Evolutionary conservation across 345 rosid species (phyloP).

Genomic region (Aquilaria yunnanensis): DNA sequence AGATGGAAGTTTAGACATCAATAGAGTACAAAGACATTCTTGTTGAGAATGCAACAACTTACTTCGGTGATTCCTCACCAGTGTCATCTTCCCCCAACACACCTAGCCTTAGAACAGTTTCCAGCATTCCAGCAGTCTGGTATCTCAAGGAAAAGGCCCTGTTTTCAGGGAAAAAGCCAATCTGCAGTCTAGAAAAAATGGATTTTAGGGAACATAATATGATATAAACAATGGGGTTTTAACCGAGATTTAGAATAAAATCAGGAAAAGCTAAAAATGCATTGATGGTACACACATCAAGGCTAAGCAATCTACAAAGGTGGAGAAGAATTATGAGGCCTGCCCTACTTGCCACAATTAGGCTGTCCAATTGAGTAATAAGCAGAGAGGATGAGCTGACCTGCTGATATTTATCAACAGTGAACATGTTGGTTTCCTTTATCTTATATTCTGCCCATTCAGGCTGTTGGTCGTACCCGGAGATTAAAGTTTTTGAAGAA

Average conservation of each 20-base stretch:
- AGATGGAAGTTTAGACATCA: not conserved
- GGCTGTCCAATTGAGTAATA: no score
- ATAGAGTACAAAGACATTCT: conserved; percentile 1
- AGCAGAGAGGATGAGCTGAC: conserved; percentile 31
- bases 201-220: conserved; percentile 31
- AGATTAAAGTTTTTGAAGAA: conserved; percentile 39
- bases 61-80: conserved; percentile 93
- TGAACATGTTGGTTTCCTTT: conserved; percentile 91
- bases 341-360: not conserved
- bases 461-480: conserved; percentile 51
- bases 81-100: conserved; percentile 95
- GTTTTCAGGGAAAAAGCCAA: conserved; percentile 74
- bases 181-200: conserved; percentile 77
- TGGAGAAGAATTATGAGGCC: not conserved
- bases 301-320: not conserved
- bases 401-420: conserved; percentile 88
- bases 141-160: conserved; percentile 80
- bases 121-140: conserved; percentile 91
- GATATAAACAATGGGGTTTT: conserved; percentile 4
- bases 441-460: conserved; percentile 94
- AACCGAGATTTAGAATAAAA: not conserved
- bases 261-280: not conserved
- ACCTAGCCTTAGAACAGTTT: conserved; percentile 76
- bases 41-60: conserved; percentile 16
- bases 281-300: not conserved